phyloP scores from a whole-genome alignment of 805 yeast genomes.

The Barnettozyma siamensis region DNA sequence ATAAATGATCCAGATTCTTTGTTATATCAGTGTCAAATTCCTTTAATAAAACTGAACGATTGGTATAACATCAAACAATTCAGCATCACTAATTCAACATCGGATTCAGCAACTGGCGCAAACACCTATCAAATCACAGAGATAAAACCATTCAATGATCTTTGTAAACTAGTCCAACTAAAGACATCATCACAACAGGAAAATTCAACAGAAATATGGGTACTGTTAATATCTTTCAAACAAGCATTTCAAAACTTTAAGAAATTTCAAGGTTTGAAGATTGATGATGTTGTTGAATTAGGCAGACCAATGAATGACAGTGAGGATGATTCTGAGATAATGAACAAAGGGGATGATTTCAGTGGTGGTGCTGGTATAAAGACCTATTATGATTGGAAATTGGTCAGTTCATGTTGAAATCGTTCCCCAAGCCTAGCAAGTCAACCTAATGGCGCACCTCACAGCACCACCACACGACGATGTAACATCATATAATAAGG shows the following conservation, averaged over 20 bases:
- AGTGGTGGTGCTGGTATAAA: slow-evolving; percentile 3
- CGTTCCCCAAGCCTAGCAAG: too few species aligned
- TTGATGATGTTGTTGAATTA: slow-evolving; percentile 12
- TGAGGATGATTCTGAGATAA: slow-evolving; percentile 3
- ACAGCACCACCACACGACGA: too few species aligned
- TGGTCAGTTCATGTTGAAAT: slow-evolving; percentile 1
- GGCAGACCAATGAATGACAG: not conserved
- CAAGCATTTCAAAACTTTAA: slow-evolving; percentile 9
- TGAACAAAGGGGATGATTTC: not conserved
- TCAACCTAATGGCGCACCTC: too few species aligned
- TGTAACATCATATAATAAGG: too few species aligned
- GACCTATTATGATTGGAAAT: slow-evolving; percentile 20
- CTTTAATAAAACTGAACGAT: slow-evolving; percentile 16
- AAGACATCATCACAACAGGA: too few species aligned
- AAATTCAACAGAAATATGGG: too few species aligned
- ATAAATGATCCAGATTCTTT: slow-evolving; percentile 4
- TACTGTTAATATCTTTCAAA: slow-evolving; percentile 6
- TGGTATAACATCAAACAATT: slow-evolving; percentile 20
- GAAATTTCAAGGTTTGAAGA: slow-evolving; percentile 10
- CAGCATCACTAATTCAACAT: not conserved
- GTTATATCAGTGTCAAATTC: slow-evolving; percentile 12
- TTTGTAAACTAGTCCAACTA: slow-evolving; percentile 8
- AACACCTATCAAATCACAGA: slow-evolving; percentile 6
- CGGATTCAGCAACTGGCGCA: too few species aligned
- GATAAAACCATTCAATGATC: slow-evolving; percentile 11